These are phyloP conservation scores for Haberlea rhodopensis DNA, from an alignment of 257 asterid species.

Conservation along the genomic window DNA sequence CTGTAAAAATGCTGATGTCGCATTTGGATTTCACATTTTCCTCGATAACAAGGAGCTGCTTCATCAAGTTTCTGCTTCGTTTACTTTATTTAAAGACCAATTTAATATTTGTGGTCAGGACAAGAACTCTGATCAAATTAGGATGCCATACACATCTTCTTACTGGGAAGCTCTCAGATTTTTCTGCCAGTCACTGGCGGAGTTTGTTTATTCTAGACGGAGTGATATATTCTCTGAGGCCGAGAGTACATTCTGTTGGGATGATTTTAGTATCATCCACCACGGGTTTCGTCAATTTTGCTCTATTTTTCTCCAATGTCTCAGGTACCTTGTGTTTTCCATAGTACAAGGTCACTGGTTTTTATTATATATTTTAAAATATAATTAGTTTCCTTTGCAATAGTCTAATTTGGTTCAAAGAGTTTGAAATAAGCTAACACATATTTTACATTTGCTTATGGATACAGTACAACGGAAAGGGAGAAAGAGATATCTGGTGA, in stretches of 20 bases:
- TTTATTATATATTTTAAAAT: constrained; percentile 6
- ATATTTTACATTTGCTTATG: constrained; percentile 27
- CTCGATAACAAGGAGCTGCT: constrained; percentile 42
- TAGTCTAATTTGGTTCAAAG: constrained; percentile 18
- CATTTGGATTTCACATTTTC: constrained; percentile 37
- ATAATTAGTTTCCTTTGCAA: constrained; percentile 22
- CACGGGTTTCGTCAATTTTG: constrained; percentile 57
- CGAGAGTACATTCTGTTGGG: constrained; percentile 36
- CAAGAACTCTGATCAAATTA: constrained; percentile 33
- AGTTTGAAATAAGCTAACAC: constrained; percentile 20
- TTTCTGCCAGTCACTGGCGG: constrained; percentile 73
- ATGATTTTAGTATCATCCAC: constrained; percentile 40
- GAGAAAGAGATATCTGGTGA: constrained; percentile 54
- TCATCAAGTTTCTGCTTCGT: constrained; percentile 44
- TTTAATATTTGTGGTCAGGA: constrained; percentile 34
- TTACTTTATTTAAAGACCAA: constrained; percentile 41
- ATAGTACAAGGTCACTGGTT: constrained; percentile 1
- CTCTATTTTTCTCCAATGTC: constrained; percentile 37
- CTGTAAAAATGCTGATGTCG: constrained; percentile 28
- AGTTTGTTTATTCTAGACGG: constrained; percentile 47
- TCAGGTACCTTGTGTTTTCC: constrained; percentile 45
- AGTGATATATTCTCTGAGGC: constrained; percentile 51
- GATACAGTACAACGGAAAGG: constrained; percentile 60
- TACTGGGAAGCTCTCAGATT: constrained; percentile 74
- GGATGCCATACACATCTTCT: constrained; percentile 31